Evolutionary conservation across 2,329 filamentous ascomycete genomes (phyloP), one percentile per base, ranked within the genome.

Genomic region (Alternaria consortialis): DNA sequence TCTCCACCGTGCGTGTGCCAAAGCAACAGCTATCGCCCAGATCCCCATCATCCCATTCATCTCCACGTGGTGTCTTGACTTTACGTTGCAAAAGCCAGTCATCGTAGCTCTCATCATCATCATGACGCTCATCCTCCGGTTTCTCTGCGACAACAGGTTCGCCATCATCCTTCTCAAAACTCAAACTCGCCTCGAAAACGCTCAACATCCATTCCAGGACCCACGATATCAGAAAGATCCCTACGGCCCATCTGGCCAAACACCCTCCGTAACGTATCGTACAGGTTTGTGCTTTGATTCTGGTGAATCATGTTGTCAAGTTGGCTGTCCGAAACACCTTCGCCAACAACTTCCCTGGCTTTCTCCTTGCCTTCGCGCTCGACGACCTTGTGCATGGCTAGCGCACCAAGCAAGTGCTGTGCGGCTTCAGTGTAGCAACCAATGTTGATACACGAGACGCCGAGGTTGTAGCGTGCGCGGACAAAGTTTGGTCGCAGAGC

Each of bases 371-470:
- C 93, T 74, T 93, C 91, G 73, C 88, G 88, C 81, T 97, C 94
- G 13, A 97, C 93, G 7, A 93, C 89, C 78, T 95, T 94, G 84
- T 99, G 95, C 94, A 99, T 97, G 56, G 91, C 90, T 51, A 99
- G 84, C 1, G 95, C 94, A 3, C 94, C 92, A 13, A 99, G 87
- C 58, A 99, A 87, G 80, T 99, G 95, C 62, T 93, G 91, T 2
- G 95, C 95, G 0, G 95, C 95, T 81, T 98, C 92, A 15, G 92
- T 90, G 77, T 93, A 94, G 80, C 94, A 97, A 56, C 94, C 94
- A 70, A 98, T 97, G 80, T 98, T 98, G 79, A 99, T 98, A 80
- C 95, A 98, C 61, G 89, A 92, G 9, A 98, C 95, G 46, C 95
- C 95, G 1, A 99, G 87, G 80, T 99, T 99, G 83, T 99, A 99